Base-by-base conservation (phyloP, 208 protist species). In the Leishmania tropica region DNA sequence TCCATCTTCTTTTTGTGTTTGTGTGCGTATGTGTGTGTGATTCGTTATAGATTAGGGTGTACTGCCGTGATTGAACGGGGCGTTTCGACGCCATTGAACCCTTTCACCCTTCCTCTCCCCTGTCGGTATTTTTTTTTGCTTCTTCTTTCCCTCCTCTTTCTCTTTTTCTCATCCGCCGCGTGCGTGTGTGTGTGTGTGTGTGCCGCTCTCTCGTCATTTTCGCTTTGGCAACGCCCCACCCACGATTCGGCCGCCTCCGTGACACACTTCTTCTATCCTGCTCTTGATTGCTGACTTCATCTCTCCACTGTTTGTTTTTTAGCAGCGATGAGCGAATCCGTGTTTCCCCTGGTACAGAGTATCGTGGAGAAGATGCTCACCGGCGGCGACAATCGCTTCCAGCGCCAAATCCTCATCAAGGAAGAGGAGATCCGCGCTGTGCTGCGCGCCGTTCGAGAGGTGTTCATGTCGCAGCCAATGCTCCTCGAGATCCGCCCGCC, bases 391-490 rank as follows among this genome's bases (percentile, higher is more conserved):
- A 81, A 56, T 4, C 78, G 78, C 21, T 56, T 76, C n/a, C 93
- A 96, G 86, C 8, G 51, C 51, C 58, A 64, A 1, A 7, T 64
- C 1, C 83, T 94, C 2, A 88, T 98, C 37, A 87, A 88, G 60
- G 94, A 98, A 79, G 91, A 96, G n/a, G 94, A 98, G 51, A 97
- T 98, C 68, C 86, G 89, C 15, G 78, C 71, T 7, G 83, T 97
- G 31, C 81, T 97, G 17, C 84, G 65, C 35, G 80, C 81, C 24
- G 90, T 94, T 4, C 92, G 94, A 31, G 94, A 97, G 83, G 90
- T 98, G 8, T 97, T 98, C 73, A 96, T 97, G 89, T 89, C 89
- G 35, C 96, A 98, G 87, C 94, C 95, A 28, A 95, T 94, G 86
- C 90, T 98, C 15, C 76, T 98, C 80, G 95, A 98, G 80, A 94